Evolutionary conservation across 805 yeast genomes (phyloP).

Genomic region (Kluyveromyces starmeri): DNA sequence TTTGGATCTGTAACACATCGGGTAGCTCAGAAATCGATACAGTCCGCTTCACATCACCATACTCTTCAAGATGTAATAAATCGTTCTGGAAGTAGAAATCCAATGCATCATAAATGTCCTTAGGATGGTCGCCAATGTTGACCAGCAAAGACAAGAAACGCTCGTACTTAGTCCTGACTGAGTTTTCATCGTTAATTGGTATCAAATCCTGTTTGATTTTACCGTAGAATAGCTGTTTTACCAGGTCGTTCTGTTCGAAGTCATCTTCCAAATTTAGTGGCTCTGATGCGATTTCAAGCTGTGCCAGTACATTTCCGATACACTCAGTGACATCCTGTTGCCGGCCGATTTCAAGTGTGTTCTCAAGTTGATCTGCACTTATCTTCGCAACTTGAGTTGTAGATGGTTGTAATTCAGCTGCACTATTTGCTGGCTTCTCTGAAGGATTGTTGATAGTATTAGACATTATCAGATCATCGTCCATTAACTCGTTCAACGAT

Average conservation of each 20-base stretch:
- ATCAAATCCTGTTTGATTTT: slow-evolving; percentile 68
- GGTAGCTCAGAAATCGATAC: slow-evolving; percentile 69
- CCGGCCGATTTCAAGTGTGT: slow-evolving; percentile 71
- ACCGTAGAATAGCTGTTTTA: slow-evolving; percentile 79
- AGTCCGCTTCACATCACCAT: slow-evolving; percentile 65
- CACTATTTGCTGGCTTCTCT: slow-evolving; percentile 12
- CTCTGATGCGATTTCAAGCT: slow-evolving; percentile 77
- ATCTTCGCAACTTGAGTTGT: slow-evolving; percentile 24
- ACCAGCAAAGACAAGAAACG: slow-evolving; percentile 75
- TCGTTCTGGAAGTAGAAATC: slow-evolving; percentile 75
- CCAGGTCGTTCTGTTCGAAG: slow-evolving; percentile 73
- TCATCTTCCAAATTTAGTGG: slow-evolving; percentile 60
- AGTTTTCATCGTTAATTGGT: slow-evolving; percentile 34
- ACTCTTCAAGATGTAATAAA: slow-evolving; percentile 51
- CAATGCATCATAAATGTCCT: slow-evolving; percentile 81
- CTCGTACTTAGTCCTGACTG: slow-evolving; percentile 50
- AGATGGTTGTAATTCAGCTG: slow-evolving; percentile 19
- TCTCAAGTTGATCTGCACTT: slow-evolving; percentile 55
- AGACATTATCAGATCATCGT: too few relatives aligned
- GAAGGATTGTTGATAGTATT: too few relatives aligned
- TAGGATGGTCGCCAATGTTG: slow-evolving; percentile 81
- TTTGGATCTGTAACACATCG: slow-evolving; percentile 78
- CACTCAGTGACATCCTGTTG: slow-evolving; percentile 98
- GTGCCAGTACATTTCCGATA: slow-evolving; percentile 86
- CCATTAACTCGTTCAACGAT: too few relatives aligned